Evolutionary conservation across 352 stramenopile genomes (phyloP).

Genomic region (Aphanomyces invadans): DNA sequence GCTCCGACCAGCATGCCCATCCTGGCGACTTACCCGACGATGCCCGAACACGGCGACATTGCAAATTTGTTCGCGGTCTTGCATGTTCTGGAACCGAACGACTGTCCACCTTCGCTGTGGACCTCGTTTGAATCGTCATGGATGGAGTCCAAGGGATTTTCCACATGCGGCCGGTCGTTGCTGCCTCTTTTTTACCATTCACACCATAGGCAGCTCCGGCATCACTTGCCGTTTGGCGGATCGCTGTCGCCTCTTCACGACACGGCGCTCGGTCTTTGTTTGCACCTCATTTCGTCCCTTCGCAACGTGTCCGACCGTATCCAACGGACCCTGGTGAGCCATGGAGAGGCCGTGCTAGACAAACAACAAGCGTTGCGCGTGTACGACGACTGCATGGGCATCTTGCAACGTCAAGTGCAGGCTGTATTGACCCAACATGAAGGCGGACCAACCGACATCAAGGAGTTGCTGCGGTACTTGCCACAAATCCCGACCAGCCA

Average conservation of each 20-base stretch:
- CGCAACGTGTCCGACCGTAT: background rate
- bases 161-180: background rate
- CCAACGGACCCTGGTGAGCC: background rate
- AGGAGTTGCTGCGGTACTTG: background rate
- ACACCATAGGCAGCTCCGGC: background rate
- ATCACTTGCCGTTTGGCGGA: too few species aligned
- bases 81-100: background rate
- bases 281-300: background rate
- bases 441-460: background rate
- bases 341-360: slow-evolving; percentile 4
- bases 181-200: background rate
- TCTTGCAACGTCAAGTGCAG: background rate
- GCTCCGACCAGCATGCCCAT: background rate
- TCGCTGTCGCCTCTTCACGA: background rate
- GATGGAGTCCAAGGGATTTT: background rate
- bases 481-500: too few species aligned
- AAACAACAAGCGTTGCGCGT: background rate
- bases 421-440: background rate
- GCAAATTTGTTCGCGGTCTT: background rate
- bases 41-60: background rate
- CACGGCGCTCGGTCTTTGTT: background rate
- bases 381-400: background rate
- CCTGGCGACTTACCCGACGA: background rate
- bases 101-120: background rate
- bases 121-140: background rate